Evolutionary conservation across 192 early-diverging fungal genomes (phyloP).

Genomic region (Coemansia sp.): DNA sequence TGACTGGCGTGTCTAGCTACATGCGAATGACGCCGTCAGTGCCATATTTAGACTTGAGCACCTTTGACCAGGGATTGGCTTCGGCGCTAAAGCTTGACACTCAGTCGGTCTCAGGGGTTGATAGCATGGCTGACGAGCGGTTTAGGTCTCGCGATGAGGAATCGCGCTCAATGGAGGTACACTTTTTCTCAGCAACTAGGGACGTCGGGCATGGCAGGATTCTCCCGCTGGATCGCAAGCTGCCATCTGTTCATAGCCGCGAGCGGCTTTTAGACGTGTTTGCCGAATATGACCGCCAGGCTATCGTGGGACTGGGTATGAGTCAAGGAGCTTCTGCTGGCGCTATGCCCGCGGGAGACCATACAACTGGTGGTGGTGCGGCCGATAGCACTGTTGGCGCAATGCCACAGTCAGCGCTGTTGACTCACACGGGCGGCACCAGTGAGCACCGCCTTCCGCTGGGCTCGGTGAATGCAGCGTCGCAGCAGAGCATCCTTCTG

Average conservation of each 20-base stretch:
- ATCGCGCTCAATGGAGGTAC: constrained; percentile 9
- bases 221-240: constrained; percentile 10
- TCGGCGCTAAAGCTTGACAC: constrained; percentile 17
- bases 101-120: constrained; percentile 7
- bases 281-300: constrained; percentile 37
- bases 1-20: constrained; percentile 36
- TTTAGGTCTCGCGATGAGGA: constrained; percentile 14
- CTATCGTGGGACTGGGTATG: constrained; percentile 24
- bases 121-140: not conserved
- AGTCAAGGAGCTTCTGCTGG: not conserved
- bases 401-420: not conserved
- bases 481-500: constrained; percentile 14
- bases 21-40: constrained; percentile 28
- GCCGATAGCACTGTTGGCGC: not conserved
- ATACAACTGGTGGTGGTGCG: not conserved
- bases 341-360: not conserved
- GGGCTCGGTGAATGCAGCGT: not conserved
- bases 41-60: constrained; percentile 27
- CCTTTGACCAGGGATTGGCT: constrained; percentile 18
- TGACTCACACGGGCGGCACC: not conserved
- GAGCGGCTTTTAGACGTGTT: constrained; percentile 37
- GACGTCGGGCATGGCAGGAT: constrained; percentile 29
- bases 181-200: constrained; percentile 3
- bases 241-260: constrained; percentile 10
- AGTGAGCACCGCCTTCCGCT: constrained; percentile 12